Evolutionary conservation across 2,329 filamentous ascomycete genomes (phyloP), one percentile per base, ranked within the genome.

Genomic region (Exophiala sp.): DNA sequence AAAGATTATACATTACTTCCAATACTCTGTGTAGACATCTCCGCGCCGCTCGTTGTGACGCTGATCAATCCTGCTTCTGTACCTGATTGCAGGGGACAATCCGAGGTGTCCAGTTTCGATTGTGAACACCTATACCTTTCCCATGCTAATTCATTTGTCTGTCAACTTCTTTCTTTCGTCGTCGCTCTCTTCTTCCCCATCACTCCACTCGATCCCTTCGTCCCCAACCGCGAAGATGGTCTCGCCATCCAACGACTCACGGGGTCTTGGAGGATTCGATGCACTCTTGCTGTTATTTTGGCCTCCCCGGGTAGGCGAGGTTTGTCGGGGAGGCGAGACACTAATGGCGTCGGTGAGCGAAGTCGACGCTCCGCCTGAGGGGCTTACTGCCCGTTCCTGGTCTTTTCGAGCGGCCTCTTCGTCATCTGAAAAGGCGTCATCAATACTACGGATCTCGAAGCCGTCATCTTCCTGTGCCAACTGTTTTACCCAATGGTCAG

Each of bases 381-480:
- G 56, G 22, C 45, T 44, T 11, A 52, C 56, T 23, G 44, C 55
- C 6, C 52, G 47, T 40, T 61, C 56, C 46, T 62, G 62, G 56
- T 66, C 64, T 63, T 68, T 65, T 55, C 66, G 55, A 38, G 63
- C 21, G 58, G 62, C 60, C 63, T 62, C 57, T 23, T 61, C 41
- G 50, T 66, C 46, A 56, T 57, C 64, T 51, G 68, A 59, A 42
- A 85, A 70, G 0, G 78, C 81, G 59, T 88, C 86, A 44, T 88
- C 46, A 55, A 98, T 85, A 49, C 93, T 93, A 42, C 86, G 86
- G 65, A 98, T 94, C 65, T 97, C 93, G 66, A 98, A 98, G 29
- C 93, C 93, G 64, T 97, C 91, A 61, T 98, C 93, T 63, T 98
- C 93, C 78, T 97, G 93, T 2, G 93, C 91, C 64, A 98, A 85